Base-by-base conservation (phyloP, 345 rosid species). In the Euphorbia tirucalli region DNA sequence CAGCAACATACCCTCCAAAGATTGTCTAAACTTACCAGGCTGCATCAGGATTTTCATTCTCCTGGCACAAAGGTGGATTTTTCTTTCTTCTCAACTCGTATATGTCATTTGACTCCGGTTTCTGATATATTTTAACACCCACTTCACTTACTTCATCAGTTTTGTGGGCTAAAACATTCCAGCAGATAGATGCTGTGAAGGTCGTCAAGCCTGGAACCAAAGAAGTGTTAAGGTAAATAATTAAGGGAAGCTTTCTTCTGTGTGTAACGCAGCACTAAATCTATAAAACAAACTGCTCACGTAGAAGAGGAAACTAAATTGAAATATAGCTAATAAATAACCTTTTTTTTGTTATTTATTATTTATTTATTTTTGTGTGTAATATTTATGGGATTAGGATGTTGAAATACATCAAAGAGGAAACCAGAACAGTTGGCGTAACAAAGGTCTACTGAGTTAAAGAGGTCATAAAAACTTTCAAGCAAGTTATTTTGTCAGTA, bases 101-200 rank as follows among this genome's bases (percentile, higher is more conserved):
- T 50, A 90, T 94, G 83, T 85, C 90, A 76, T 90, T 92, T 55
- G 96, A 83, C 22, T 90, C 95, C 0, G 98, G 97, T 85, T 94
- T 94, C 82, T 94, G 98, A 78, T 94, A 94, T 78, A 94, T 84
- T 71, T 84, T 89, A 64, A 91, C 90, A 71, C 90, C 97, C 85
- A 92, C 85, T 68, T 94, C 98, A 72, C 95, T 88, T 41, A 82
- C 85, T 58, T 94, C 98, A 58, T 94, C 98, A 69, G 92, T 86
- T 87, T 87, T 94, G 77, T 92, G 96, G 37, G 96, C 97, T 77
- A 92, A 83, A 68, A 94, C 85, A 71, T 94, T 94, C 97, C 98
- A 94, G 80, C 97, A 90, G 80, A 92, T 78, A 44, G 97, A 90
- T 50, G 98, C 90, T 25, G 86, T 87, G 80, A 94, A 83, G 35